A percentile compares a stretch with the other conserved stretches of the same genome.
Evolutionary conservation across 2,329 filamentous ascomycete species (phyloP).

Genomic region (Diaporthe destruens): DNA sequence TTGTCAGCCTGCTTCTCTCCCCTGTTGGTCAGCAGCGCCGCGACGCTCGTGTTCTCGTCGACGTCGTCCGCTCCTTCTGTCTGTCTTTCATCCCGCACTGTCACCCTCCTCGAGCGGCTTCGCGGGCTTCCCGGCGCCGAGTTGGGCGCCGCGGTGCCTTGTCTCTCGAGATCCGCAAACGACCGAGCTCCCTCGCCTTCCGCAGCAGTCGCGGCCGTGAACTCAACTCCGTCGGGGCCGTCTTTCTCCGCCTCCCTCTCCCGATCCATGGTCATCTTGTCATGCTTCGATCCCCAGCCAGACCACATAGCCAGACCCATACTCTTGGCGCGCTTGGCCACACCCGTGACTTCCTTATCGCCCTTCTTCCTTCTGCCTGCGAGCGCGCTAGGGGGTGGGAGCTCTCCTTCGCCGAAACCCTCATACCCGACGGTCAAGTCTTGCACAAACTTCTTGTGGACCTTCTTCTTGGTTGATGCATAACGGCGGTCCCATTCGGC

Average conservation of each 20-base stretch:
- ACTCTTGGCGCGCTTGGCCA: slow-evolving; percentile 69
- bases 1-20: slow-evolving; percentile 52
- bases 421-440: slow-evolving; percentile 81
- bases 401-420: slow-evolving; percentile 77
- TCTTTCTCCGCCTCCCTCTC: slow-evolving; percentile 61
- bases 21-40: slow-evolving; percentile 57
- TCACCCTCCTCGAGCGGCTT: slow-evolving; percentile 58
- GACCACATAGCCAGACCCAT: slow-evolving; percentile 87
- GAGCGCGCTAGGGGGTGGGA: slow-evolving; percentile 85
- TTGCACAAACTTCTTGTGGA: slow-evolving; percentile 79
- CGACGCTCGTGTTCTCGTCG: slow-evolving; percentile 57
- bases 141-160: slow-evolving; percentile 49
- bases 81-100: slow-evolving; percentile 66
- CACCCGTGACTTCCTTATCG: slow-evolving; percentile 62
- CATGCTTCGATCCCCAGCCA: slow-evolving; percentile 89
- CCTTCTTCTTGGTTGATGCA: slow-evolving; percentile 73
- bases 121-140: slow-evolving; percentile 47
- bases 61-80: slow-evolving; percentile 49
- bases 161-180: slow-evolving; percentile 56
- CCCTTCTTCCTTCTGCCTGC: slow-evolving; percentile 74
- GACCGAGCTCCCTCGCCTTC: slow-evolving; percentile 60
- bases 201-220: slow-evolving; percentile 52
- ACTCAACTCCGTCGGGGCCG: slow-evolving; percentile 52
- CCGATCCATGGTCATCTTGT: slow-evolving; percentile 77
- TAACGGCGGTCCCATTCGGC: slow-evolving; percentile 80